Percentiles rank a stretch among this genome's conserved stretches.
These are phyloP conservation scores for Pneumocystis wakefieldiae DNA, from an alignment of 1,139 yeast genomes.

Conservation along the genomic window DNA sequence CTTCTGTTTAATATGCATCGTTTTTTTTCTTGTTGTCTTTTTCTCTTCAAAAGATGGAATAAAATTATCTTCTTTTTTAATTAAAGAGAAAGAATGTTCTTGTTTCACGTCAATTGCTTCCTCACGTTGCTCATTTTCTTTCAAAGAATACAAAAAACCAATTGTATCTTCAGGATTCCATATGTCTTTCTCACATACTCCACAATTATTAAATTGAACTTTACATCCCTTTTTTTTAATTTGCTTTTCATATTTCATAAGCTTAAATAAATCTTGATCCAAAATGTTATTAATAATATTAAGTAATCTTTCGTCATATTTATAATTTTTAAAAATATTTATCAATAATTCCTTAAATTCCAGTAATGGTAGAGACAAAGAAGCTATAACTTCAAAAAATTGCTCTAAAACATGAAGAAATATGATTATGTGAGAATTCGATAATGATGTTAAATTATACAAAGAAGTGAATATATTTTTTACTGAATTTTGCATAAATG, in stretches of 20 bases:
- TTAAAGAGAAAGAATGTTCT: background rate
- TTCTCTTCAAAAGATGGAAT: background rate
- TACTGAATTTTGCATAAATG: background rate
- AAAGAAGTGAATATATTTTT: background rate
- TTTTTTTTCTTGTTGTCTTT: background rate
- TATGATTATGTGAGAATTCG: background rate
- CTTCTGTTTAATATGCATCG: background rate
- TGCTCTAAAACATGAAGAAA: slow-evolving; percentile 38
- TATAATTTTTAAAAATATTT: slow-evolving; percentile 49
- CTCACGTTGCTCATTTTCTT: background rate
- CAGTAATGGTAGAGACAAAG: slow-evolving; percentile 32
- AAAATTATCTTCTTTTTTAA: background rate
- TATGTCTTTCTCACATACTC: background rate
- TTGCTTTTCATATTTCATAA: background rate
- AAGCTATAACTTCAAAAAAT: slow-evolving; percentile 28
- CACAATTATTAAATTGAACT: background rate
- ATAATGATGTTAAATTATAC: background rate
- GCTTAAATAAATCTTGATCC: slow-evolving; percentile 34
- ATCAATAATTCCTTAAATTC: slow-evolving; percentile 47
- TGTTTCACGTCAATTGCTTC: background rate
- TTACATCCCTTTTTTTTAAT: background rate
- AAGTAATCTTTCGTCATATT: slow-evolving; percentile 46
- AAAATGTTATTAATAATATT: slow-evolving; percentile 39
- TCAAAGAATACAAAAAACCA: background rate
- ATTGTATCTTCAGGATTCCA: background rate